Conservation (phyloP, 2,329 filamentous ascomycete genomes). For the Phaeosphaeria sp. region DNA sequence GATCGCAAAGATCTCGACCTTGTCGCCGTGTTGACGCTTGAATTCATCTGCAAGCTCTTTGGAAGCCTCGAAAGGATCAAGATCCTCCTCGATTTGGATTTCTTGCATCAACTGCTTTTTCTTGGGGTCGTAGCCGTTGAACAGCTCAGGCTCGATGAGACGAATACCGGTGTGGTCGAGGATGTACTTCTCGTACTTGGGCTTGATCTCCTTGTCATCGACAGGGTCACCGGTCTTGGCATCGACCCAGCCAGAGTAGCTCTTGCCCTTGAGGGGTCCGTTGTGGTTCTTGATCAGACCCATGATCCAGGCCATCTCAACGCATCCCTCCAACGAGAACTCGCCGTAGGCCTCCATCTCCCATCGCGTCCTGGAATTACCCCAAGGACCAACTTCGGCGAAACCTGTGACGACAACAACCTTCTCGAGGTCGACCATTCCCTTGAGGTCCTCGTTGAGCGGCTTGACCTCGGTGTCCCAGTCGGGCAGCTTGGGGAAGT, state of each 20-base stretch:
- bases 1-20: slow-evolving; percentile 97
- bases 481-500: slow-evolving; percentile 88
- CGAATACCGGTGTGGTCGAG: slow-evolving; percentile 97
- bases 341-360: slow-evolving; percentile 98
- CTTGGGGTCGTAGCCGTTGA: slow-evolving; percentile 95
- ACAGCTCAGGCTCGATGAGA: slow-evolving; percentile 95
- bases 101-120: slow-evolving; percentile 99
- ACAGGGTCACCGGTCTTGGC: slow-evolving; percentile 93
- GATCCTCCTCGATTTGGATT: slow-evolving; percentile 94
- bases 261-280: slow-evolving; percentile 91
- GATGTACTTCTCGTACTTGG: slow-evolving; percentile 96
- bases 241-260: slow-evolving; percentile 97
- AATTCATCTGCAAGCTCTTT: slow-evolving; percentile 98
- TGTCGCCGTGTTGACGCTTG: slow-evolving; percentile 94
- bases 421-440: slow-evolving; percentile 98
- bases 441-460: slow-evolving; percentile 86
- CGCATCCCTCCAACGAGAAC: slow-evolving; percentile 96
- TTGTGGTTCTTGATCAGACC: slow-evolving; percentile 99
- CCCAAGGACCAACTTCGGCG: slow-evolving; percentile 95
- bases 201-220: slow-evolving; percentile 97
- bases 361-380: slow-evolving; percentile 97
- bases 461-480: slow-evolving; percentile 92
- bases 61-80: slow-evolving; percentile 95
- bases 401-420: slow-evolving; percentile 98
- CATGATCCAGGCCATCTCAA: slow-evolving; percentile 99